phyloP scores from a whole-genome alignment of 2,329 filamentous ascomycete genomes.

The Sphaerostilbella broomeana region DNA sequence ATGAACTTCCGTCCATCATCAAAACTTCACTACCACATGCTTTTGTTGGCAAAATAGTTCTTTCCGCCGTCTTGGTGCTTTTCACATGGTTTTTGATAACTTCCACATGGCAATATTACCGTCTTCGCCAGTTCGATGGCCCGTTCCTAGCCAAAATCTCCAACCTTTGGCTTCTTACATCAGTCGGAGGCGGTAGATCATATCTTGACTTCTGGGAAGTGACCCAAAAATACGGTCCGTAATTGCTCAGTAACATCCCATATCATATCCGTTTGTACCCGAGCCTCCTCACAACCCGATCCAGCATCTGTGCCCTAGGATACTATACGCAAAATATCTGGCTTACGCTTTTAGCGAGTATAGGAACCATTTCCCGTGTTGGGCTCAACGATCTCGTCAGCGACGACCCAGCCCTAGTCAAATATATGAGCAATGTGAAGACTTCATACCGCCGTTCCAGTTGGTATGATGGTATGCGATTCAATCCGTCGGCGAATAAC shows the following conservation, averaged over 20 bases:
- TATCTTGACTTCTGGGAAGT: constrained; percentile 10
- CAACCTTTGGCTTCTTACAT: constrained; percentile 3
- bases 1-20: too few species aligned
- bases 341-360: constrained; percentile 18
- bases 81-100: background rate
- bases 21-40: too few species aligned
- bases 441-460: constrained; percentile 28
- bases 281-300: background rate
- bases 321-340: background rate
- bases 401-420: constrained; percentile 37
- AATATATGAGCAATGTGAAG: constrained; percentile 34
- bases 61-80: background rate
- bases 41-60: background rate
- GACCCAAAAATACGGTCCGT: constrained; percentile 9
- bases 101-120: constrained; percentile 3
- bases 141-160: constrained; percentile 5
- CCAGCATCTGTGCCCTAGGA: too few species aligned
- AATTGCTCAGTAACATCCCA: background rate
- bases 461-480: constrained; percentile 43
- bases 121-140: constrained; percentile 10
- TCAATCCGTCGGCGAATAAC: constrained; percentile 35
- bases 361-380: constrained; percentile 27
- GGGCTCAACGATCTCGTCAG: constrained; percentile 42
- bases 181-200: constrained; percentile 3
- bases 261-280: background rate